A percentile compares a stretch with the other conserved stretches of the same genome.
Conservation (phyloP, 176 grass and related monocot species). For the Aechmea fasciata region DNA sequence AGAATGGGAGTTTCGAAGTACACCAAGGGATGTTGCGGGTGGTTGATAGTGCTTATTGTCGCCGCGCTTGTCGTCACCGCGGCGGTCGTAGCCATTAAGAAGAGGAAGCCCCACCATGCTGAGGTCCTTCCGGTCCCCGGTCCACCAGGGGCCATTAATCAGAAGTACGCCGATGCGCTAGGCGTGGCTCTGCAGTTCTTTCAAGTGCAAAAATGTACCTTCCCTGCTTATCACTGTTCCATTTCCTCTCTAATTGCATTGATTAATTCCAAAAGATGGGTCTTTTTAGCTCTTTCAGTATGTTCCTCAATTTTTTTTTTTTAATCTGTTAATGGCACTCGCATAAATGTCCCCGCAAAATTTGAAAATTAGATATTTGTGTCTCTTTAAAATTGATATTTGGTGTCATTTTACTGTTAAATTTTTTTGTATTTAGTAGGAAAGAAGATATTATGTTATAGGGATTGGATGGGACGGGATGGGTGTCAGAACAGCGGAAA, state of each 20-base stretch:
- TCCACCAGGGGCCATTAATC: slow-evolving; percentile 61
- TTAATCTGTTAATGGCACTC: too few relatives aligned
- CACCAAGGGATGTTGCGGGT: slow-evolving; percentile 64
- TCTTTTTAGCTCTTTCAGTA: neutral
- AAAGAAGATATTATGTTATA: too few relatives aligned
- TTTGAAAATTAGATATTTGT: too few relatives aligned
- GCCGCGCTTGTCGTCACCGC: slow-evolving; percentile 72
- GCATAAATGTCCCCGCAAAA: neutral
- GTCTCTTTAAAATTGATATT: too few relatives aligned
- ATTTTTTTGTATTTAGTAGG: too few relatives aligned
- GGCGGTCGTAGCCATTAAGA: slow-evolving; percentile 66
- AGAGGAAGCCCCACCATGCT: slow-evolving; percentile 31
- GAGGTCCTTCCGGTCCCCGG: slow-evolving; percentile 84
- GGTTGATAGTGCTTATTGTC: slow-evolving; percentile 73
- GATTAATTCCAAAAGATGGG: neutral
- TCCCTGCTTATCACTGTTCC: neutral
- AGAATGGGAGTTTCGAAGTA: slow-evolving; percentile 46
- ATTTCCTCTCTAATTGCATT: neutral
- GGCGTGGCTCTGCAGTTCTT: slow-evolving; percentile 89
- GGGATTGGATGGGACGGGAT: too few relatives aligned
- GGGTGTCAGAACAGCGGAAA: too few relatives aligned
- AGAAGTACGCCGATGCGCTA: slow-evolving; percentile 83
- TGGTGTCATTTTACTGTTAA: neutral
- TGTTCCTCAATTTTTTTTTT: too few relatives aligned
- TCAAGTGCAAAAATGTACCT: slow-evolving; percentile 83